These are phyloP conservation scores for Aspergillus baeticus DNA, from an alignment of 495 filamentous ascomycete species.

Conservation along the genomic window DNA sequence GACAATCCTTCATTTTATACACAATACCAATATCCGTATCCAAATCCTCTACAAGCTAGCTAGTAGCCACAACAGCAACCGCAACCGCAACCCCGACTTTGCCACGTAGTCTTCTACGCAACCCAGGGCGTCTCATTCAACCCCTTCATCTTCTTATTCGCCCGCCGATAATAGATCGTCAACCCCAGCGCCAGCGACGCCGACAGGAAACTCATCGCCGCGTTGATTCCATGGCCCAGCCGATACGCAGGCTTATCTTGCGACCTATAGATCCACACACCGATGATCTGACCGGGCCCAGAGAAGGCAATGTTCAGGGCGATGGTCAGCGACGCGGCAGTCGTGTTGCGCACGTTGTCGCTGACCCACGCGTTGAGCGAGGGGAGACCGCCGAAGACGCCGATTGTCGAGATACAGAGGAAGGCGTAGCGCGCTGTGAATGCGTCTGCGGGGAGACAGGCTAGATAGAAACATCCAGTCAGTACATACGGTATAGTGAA, in stretches of 20 bases:
- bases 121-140: neutral
- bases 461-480: neutral
- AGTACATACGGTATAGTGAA: too few species aligned
- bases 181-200: constrained; percentile 14
- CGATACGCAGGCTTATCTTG: constrained; percentile 59
- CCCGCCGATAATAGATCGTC: constrained; percentile 32
- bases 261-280: constrained; percentile 70
- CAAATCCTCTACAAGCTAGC: too few species aligned
- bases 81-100: too few species aligned
- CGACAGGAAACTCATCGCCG: constrained; percentile 31
- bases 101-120: too few species aligned
- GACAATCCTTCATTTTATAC: too few species aligned
- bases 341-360: constrained; percentile 62
- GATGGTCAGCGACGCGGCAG: constrained; percentile 61
- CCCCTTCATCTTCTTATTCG: constrained; percentile 23
- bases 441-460: constrained; percentile 51
- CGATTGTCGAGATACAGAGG: constrained; percentile 62
- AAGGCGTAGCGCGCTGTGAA: constrained; percentile 56
- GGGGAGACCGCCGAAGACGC: constrained; percentile 55
- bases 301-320: constrained; percentile 66
- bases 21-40: too few species aligned
- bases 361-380: constrained; percentile 70
- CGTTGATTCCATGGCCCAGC: constrained; percentile 59
- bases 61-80: too few species aligned
- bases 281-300: constrained; percentile 66